Conservation (phyloP, 2,329 filamentous ascomycete species). For the Fusarium staphyleae region DNA sequence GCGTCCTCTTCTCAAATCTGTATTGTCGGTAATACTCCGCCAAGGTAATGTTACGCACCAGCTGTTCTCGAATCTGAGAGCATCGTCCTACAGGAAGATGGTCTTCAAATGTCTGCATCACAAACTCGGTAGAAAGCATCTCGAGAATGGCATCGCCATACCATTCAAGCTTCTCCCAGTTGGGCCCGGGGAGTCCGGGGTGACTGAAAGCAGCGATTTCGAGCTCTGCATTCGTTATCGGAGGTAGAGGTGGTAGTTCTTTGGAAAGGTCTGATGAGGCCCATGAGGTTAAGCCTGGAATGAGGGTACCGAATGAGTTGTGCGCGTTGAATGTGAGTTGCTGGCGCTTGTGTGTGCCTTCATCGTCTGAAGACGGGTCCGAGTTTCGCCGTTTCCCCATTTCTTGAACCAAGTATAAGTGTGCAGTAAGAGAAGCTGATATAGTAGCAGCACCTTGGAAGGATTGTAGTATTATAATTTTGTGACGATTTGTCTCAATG, state of each 20-base stretch:
- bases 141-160: constrained; percentile 88
- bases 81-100: constrained; percentile 71
- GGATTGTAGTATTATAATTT: too few species aligned
- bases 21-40: constrained; percentile 74
- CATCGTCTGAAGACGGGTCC: constrained; percentile 2
- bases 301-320: constrained; percentile 6
- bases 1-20: constrained; percentile 70
- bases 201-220: constrained; percentile 74
- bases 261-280: constrained; percentile 56
- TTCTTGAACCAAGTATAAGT: neutral
- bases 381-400: constrained; percentile 28
- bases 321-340: constrained; percentile 12
- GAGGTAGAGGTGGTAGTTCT: constrained; percentile 65
- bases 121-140: constrained; percentile 75
- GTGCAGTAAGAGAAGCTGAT: neutral
- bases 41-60: constrained; percentile 83
- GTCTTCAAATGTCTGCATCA: constrained; percentile 72
- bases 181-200: constrained; percentile 51
- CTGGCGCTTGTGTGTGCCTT: constrained; percentile 30
- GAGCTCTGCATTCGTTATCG: constrained; percentile 64
- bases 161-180: constrained; percentile 87
- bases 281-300: constrained; percentile 49
- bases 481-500: too few species aligned
- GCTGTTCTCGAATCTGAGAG: constrained; percentile 76
- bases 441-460: neutral